phyloP scores from a whole-genome alignment of 495 filamentous ascomycete genomes.

The Podospora pseudocomata region DNA sequence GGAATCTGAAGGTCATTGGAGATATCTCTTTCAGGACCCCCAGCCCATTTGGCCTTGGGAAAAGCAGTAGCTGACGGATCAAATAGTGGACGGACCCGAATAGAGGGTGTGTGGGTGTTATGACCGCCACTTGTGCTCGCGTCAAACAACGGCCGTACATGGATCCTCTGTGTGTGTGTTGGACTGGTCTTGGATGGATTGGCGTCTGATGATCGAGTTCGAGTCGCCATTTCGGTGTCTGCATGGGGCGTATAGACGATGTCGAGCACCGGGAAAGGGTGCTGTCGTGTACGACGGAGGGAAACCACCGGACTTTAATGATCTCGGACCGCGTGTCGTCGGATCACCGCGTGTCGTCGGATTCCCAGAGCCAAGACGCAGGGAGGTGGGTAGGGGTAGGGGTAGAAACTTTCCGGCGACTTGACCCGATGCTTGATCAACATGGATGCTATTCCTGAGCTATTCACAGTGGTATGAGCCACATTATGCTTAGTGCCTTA shows the following conservation, averaged over 20 bases:
- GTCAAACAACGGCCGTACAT: background rate
- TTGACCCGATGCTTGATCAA: too few species aligned
- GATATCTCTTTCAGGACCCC: background rate
- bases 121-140: background rate
- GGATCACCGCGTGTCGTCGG: background rate
- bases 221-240: background rate
- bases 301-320: background rate
- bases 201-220: background rate
- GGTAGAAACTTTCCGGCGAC: background rate
- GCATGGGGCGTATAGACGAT: background rate
- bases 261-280: background rate
- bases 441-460: background rate
- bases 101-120: background rate
- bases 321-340: background rate
- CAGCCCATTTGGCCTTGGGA: background rate
- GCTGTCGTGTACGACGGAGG: background rate
- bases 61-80: background rate
- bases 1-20: constrained; percentile 27
- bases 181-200: background rate
- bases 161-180: background rate
- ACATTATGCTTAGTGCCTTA: background rate
- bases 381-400: background rate
- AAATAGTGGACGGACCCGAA: background rate
- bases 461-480: background rate
- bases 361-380: background rate